A percentile compares a stretch with the other conserved stretches of the same genome.
phyloP scores from a whole-genome alignment of 495 filamentous ascomycete genomes.

The Tetracladium setigerum region DNA sequence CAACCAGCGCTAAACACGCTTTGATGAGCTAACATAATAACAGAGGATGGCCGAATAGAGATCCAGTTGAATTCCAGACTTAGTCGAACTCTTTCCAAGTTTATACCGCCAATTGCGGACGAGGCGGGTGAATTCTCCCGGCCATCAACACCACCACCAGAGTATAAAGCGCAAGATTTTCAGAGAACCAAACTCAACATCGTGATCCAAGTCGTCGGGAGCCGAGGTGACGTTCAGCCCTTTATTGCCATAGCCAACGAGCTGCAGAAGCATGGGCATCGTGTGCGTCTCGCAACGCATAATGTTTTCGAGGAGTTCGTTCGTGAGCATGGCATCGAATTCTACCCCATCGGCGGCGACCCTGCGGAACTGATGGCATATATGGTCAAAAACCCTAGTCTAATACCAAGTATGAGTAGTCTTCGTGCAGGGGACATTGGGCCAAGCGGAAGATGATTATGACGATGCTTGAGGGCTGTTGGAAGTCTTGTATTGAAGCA shows the following conservation, averaged over 20 bases:
- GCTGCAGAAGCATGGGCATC: constrained; percentile 51
- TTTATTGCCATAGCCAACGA: constrained; percentile 58
- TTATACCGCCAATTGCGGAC: too few species aligned
- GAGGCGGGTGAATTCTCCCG: too few species aligned
- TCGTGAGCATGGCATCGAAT: constrained; percentile 41
- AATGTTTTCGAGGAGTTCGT: constrained; percentile 51
- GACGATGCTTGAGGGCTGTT: constrained; percentile 55
- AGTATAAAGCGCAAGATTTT: too few species aligned
- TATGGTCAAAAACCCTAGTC: constrained; percentile 46
- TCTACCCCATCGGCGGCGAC: constrained; percentile 59
- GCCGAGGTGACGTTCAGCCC: constrained; percentile 67
- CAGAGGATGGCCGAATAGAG: too few species aligned
- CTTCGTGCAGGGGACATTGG: constrained; percentile 37
- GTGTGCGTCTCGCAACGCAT: constrained; percentile 61
- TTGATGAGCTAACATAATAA: too few species aligned
- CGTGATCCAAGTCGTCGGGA: constrained; percentile 71
- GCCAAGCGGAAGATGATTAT: constrained; percentile 37
- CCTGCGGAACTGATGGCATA: constrained; percentile 30
- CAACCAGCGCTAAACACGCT: too few species aligned
- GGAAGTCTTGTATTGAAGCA: constrained; percentile 53
- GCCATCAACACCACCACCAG: too few species aligned
- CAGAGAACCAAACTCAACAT: too few species aligned
- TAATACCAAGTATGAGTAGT: constrained; percentile 41
- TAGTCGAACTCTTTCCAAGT: too few species aligned
- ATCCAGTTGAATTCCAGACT: too few species aligned